phyloP scores from a whole-genome alignment of 768 basidiomycete genomes.

The Sarcomyxa edulis region DNA sequence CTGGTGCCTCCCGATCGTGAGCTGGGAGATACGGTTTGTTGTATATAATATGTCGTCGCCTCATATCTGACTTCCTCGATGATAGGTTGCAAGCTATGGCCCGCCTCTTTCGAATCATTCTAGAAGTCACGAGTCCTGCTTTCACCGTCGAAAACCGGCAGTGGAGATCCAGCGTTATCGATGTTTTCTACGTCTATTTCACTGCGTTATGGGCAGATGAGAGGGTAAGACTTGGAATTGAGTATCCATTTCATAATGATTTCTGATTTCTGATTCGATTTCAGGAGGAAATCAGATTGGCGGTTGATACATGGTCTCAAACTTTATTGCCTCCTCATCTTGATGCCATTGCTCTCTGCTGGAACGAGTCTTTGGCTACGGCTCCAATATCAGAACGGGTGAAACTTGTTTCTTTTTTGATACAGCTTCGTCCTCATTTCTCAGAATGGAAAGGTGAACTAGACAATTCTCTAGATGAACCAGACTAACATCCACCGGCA shows the following conservation, averaged over 20 bases:
- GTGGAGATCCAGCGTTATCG: slow-evolving; percentile 59
- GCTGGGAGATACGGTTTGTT: slow-evolving; percentile 50
- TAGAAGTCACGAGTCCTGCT: slow-evolving; percentile 59
- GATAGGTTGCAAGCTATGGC: slow-evolving; percentile 46
- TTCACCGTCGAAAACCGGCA: slow-evolving; percentile 61
- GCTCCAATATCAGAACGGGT: slow-evolving; percentile 53
- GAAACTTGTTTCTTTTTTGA: slow-evolving; percentile 55
- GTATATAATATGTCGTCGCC: neutral
- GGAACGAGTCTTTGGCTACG: slow-evolving; percentile 56
- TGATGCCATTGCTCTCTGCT: slow-evolving; percentile 60
- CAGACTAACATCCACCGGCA: slow-evolving; percentile 16
- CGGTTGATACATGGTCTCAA: slow-evolving; percentile 51
- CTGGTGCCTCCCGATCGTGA: slow-evolving; percentile 26
- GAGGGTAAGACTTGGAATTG: slow-evolving; percentile 31
- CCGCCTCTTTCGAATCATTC: slow-evolving; percentile 57
- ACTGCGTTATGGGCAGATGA: slow-evolving; percentile 58
- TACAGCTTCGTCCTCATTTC: slow-evolving; percentile 66
- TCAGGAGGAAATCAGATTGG: slow-evolving; percentile 66
- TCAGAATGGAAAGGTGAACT: slow-evolving; percentile 59
- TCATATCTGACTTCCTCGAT: neutral
- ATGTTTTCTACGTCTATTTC: slow-evolving; percentile 59
- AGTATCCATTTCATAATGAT: neutral
- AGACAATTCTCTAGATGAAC: no score
- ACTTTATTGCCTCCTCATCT: slow-evolving; percentile 64
- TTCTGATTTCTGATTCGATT: neutral